Evolutionary conservation across 805 yeast species (phyloP), one percentile per base, ranked within the genome.

Genomic region (Wickerhamiella azyma): DNA sequence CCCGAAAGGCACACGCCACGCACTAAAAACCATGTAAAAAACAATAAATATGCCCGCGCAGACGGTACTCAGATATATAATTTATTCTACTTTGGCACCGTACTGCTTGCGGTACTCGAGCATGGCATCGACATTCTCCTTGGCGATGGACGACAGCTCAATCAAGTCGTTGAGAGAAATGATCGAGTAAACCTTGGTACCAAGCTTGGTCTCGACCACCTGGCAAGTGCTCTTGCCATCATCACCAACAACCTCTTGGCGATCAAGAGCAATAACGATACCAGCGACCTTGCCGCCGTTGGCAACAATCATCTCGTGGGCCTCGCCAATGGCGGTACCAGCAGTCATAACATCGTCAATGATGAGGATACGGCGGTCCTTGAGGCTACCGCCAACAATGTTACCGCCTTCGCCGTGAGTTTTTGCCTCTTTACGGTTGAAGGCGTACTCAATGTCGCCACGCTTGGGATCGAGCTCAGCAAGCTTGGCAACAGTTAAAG

Each of bases 291-390:
- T 58, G 41, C 96, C 98, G 30, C 74, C 68, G 53, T 78, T 89
- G 21, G 58, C 65, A 21, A 66, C 65, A 55, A 92, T 85, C 57
- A 92, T 81, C 41, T 72, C 76, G 57, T 84, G 82, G 0, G 97
- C 96, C 66, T 92, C 97, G 56, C 82, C 82, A 61, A 88, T 86
- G 42, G 98, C 97, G 49, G 97, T 92, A 36, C 98, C 98, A 1
- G 97, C 97, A 50, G 97, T 89, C 79, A 89, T 88, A 37, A 92
- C 96, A 59, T 89, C 98, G 64, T 92, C 98, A 51, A 89, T 85
- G 57, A 92, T 84, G 57, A 92, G 68, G 19, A 89, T 76, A 50
- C 72, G 72, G 63, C 88, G 81, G 41, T 74, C 82, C 50, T 72
- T 71, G 56, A 89, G 72, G 5, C 76, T 64, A 39, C 82, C 77